Base-by-base conservation (phyloP, 768 basidiomycete species). In the Suillus luteus region DNA sequence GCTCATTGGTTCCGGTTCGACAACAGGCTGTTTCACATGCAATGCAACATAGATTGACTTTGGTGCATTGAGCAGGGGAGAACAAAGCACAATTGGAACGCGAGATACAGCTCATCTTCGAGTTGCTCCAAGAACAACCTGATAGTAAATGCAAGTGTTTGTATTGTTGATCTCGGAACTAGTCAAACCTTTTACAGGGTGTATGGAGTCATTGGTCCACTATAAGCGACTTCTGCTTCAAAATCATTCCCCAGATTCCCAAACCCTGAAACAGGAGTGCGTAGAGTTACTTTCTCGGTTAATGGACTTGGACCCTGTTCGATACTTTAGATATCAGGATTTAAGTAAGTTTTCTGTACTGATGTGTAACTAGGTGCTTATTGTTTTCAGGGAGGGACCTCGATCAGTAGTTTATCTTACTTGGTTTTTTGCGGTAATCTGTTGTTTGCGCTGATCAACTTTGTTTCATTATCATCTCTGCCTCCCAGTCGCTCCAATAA, bases 141-240 rank as follows among this genome's bases (percentile, higher is more conserved):
- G 94, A 96, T 68, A 93, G 93, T 68, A 96, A 94, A 83, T 98
- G 95, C 93, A 72, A 61, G 87, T 17, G 61, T 55, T 27, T 24
- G 43, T 22, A 46, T 61, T 22, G n/a, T 22, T 51, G 35, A 61
- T 55, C 40, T 61, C 49, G 3, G 14, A 27, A 19, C 41, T 40
- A 24, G 24, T 61, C 55, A 61, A 49, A 33, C 24, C 7, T 19
- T 3, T 38, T 2, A 19, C 65, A 97, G 96, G 96, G 96, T 96
- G 95, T 72, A 88, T 98, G 83, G 95, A 96, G 70, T 93, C 93
- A 0, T 82, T 97, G 43, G 88, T 95, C 1, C 85, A 92, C 69
- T 97, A 97, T 77, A 89, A 89, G 71, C 81, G 79, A 33, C 75
- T 94, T n/a, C 75, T 94, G 33, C 64, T 91, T n/a, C 76, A 74